These are phyloP conservation scores for Pestalotiopsis sp. DNA, from an alignment of 2,329 filamentous ascomycete genomes.

Conservation along the genomic window DNA sequence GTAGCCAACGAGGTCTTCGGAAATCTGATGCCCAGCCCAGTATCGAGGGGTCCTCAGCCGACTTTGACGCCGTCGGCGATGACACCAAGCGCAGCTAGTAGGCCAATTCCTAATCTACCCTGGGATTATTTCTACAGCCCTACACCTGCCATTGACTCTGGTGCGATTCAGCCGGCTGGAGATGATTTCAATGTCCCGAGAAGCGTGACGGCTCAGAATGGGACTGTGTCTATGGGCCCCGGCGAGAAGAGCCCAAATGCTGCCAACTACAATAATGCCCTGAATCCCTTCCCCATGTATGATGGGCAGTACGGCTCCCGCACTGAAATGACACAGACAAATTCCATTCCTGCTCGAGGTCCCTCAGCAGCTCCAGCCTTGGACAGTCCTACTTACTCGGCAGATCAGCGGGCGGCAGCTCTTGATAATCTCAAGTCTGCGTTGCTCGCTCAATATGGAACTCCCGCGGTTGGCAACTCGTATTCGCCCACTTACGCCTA, in stretches of 20 bases:
- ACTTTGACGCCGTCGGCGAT: slow-evolving; percentile 30
- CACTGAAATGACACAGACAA: background rate
- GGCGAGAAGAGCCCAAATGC: slow-evolving; percentile 6
- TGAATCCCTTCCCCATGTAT: background rate
- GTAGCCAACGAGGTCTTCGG: slow-evolving; percentile 53
- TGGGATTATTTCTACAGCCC: slow-evolving; percentile 49
- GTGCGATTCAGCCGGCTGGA: slow-evolving; percentile 18
- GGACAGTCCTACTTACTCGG: slow-evolving; percentile 5
- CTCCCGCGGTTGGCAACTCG: background rate
- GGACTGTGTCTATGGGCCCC: slow-evolving; percentile 17
- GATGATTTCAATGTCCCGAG: slow-evolving; percentile 24
- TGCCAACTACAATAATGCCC: background rate
- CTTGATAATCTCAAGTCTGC: slow-evolving; percentile 13
- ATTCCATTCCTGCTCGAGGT: background rate
- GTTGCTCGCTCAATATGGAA: slow-evolving; percentile 14
- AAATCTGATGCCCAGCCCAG: slow-evolving; percentile 33
- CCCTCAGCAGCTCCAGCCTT: background rate
- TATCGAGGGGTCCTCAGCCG: slow-evolving; percentile 29
- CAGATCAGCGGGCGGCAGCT: slow-evolving; percentile 8
- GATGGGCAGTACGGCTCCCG: background rate
- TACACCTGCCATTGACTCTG: slow-evolving; percentile 22
- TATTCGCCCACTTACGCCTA: background rate
- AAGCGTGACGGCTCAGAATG: slow-evolving; percentile 21
- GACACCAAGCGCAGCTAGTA: background rate
- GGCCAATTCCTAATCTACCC: slow-evolving; percentile 39